Evolutionary conservation across 805 yeast genomes (phyloP).

Genomic region (Pichia californica): DNA sequence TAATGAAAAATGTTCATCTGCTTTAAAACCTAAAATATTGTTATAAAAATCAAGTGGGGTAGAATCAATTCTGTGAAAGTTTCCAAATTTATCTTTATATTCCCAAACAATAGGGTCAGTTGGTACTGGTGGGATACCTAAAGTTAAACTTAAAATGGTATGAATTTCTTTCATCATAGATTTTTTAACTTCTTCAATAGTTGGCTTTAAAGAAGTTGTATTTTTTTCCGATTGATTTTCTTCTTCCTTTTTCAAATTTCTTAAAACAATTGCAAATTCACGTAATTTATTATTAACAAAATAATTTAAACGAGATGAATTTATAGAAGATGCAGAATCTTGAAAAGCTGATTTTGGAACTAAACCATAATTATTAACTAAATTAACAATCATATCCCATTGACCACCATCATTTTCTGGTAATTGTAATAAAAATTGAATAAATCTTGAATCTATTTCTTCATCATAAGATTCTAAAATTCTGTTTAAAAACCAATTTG

Average conservation of each 20-base stretch:
- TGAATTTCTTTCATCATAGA: conserved; percentile 56
- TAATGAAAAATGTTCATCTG: conserved; percentile 52
- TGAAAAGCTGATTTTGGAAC: conserved; percentile 72
- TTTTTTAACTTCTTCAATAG: conserved; percentile 23
- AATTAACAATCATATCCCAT: conserved; percentile 77
- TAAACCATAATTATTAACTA: conserved; percentile 72
- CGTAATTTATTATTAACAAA: conserved; percentile 65
- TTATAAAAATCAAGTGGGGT: conserved; percentile 66
- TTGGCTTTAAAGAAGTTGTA: conserved; percentile 1
- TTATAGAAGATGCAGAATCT: conserved; percentile 57
- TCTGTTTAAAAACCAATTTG: conserved; percentile 74
- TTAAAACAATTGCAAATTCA: conserved; percentile 67
- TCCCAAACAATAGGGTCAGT: conserved; percentile 67
- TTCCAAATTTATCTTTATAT: conserved; percentile 64
- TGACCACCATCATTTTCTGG: conserved; percentile 88
- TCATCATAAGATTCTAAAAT: conserved; percentile 61
- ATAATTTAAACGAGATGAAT: conserved; percentile 52
- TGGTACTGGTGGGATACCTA: conserved; percentile 79
- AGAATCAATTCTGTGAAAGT: conserved; percentile 42
- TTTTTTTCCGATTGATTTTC: conserved; percentile 26
- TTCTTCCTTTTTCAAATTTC: conserved; percentile 41
- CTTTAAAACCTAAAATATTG: conserved; percentile 47
- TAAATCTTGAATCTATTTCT: conserved; percentile 64
- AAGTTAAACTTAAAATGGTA: conserved; percentile 57
- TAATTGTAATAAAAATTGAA: conserved; percentile 54